A percentile compares a stretch with the other conserved stretches of the same genome.
Evolutionary conservation across 2,329 filamentous ascomycete genomes (phyloP).

Genomic region (Dothistroma septosporum): DNA sequence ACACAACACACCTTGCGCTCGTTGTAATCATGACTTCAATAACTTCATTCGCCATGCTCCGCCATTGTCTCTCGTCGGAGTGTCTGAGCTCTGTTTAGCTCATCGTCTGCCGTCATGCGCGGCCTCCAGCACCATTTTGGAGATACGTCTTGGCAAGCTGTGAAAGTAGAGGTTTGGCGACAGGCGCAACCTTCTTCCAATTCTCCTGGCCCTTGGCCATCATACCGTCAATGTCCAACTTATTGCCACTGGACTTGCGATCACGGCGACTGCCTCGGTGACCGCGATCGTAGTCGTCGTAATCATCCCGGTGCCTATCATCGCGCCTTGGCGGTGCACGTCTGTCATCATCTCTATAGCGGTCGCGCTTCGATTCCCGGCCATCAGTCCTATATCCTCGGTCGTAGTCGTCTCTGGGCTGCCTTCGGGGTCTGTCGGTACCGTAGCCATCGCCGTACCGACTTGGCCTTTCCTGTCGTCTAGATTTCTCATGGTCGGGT

Average conservation of each 20-base stretch:
- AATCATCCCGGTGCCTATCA: slow-evolving; percentile 15
- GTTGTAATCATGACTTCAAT: neutral
- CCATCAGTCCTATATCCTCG: slow-evolving; percentile 31
- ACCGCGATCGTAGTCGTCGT: slow-evolving; percentile 21
- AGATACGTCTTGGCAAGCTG: slow-evolving; percentile 31
- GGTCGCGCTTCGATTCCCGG: slow-evolving; percentile 24
- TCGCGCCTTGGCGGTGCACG: slow-evolving; percentile 12
- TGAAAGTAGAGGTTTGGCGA: slow-evolving; percentile 30
- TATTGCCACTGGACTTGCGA: slow-evolving; percentile 12
- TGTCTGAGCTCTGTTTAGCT: slow-evolving; percentile 2
- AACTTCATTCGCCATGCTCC: neutral
- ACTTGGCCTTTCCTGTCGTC: slow-evolving; percentile 18
- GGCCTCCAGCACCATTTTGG: slow-evolving; percentile 14
- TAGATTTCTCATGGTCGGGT: slow-evolving; percentile 19
- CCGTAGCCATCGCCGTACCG: slow-evolving; percentile 30
- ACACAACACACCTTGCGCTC: neutral
- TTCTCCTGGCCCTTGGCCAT: slow-evolving; percentile 31
- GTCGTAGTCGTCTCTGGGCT: slow-evolving; percentile 25
- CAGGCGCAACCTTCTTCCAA: slow-evolving; percentile 30
- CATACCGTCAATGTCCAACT: slow-evolving; percentile 23
- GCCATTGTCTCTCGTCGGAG: neutral
- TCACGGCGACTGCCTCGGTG: slow-evolving; percentile 10
- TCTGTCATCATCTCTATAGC: slow-evolving; percentile 20
- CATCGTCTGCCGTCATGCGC: slow-evolving; percentile 2
- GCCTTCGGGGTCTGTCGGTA: slow-evolving; percentile 26